A percentile compares a stretch with the other conserved stretches of the same genome.
Conservation (phyloP, 2,329 filamentous ascomycete genomes). For the Verticillium zaregamsianum region DNA sequence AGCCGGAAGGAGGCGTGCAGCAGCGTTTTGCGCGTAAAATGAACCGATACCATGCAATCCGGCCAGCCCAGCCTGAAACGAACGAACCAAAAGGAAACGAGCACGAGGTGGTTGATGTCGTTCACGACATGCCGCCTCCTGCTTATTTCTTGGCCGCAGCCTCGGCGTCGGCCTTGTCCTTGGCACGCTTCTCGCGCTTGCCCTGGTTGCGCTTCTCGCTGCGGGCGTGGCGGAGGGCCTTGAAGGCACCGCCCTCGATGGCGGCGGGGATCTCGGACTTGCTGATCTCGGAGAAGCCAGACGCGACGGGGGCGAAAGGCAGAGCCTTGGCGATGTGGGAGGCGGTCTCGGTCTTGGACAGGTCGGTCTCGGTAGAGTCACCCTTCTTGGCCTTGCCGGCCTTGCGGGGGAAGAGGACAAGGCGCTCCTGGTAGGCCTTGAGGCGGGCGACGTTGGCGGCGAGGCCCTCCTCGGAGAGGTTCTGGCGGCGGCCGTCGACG, state of each 20-base stretch:
- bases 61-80: constrained; percentile 3
- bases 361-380: constrained; percentile 64
- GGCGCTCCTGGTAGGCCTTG: constrained; percentile 92
- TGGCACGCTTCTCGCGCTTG: constrained; percentile 87
- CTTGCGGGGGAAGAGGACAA: constrained; percentile 97
- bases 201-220: constrained; percentile 78
- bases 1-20: background rate
- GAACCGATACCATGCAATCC: constrained; percentile 6
- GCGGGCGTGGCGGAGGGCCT: constrained; percentile 78
- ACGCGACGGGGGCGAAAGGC: constrained; percentile 66
- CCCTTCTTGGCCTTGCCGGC: constrained; percentile 90
- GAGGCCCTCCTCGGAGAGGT: constrained; percentile 94
- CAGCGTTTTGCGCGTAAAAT: constrained; percentile 2
- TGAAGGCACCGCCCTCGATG: constrained; percentile 80
- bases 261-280: constrained; percentile 75
- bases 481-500: constrained; percentile 94
- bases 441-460: constrained; percentile 94
- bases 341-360: constrained; percentile 59
- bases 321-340: constrained; percentile 54
- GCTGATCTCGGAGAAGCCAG: constrained; percentile 69
- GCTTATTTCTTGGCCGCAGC: constrained; percentile 75
- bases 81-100: constrained; percentile 2
- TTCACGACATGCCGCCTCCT: constrained; percentile 10
- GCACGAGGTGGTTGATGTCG: background rate
- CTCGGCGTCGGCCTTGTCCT: constrained; percentile 82